Evolutionary conservation across 1,284 basidiomycete species (phyloP), one percentile per base, ranked within the genome.

Genomic region (Cryptococcus sp.): DNA sequence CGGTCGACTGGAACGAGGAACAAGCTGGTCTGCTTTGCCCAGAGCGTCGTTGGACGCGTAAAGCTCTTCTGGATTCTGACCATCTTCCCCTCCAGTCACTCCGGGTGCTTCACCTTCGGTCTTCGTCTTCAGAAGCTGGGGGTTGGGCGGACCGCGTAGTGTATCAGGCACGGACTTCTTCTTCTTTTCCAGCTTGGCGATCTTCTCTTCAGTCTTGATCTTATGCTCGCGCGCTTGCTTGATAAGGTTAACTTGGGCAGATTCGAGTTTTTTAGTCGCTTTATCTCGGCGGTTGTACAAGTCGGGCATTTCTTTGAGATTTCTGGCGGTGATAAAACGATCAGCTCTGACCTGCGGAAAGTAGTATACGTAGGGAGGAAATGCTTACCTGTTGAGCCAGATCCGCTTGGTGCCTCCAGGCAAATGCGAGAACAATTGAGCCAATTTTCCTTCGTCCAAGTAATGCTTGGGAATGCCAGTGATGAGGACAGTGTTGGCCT

Each of bases 391-490:
- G 67, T 86, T 86, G 54, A 91, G 78, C 90, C 89, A 91, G 46
- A 91, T 83, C 50, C 83, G 81, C 72, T 87, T 85, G n/a, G 89
- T 83, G 0, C 89, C 89, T 16, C 89, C 89, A 6, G 89, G 89
- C 0, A 91, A 82, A 67, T 88, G 85, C 43, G 82, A 82, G 56
- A 86, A 87, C 52, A 89, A 84, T 53, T 83, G 81, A 27, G 82
- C 81, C 40, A 91, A 80, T 62, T 85, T 84, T 19, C 80, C 78
- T 70, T 88, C 85, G 58, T 83, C 83, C 40, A 84, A 81, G 55
- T 87, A 81, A 50, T 84, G 81, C 17, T 84, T 81, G 1, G 88
- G 88, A 11, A 91, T 84, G 49, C 85, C 84, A 0, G 88, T 89
- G 62, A 91, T 83, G 48, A 92, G 84, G 4, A 92, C 86, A 0